Percentiles rank a stretch among this genome's conserved stretches.
These are phyloP conservation scores for Vachellia pachyceras DNA, from an alignment of 306 rosid species.

Conservation along the genomic window DNA sequence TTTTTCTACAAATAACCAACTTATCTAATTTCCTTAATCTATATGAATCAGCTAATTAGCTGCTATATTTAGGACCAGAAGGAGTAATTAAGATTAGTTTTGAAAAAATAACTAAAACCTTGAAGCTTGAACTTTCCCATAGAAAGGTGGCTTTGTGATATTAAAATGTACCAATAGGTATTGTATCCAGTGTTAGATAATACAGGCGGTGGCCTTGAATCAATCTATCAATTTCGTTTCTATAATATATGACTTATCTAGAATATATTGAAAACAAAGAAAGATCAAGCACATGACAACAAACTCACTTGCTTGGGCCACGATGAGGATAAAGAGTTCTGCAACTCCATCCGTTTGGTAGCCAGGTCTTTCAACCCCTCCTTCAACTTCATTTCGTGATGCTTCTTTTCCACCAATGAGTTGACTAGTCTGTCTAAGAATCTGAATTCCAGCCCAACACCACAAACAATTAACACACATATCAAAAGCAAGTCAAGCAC, in stretches of 20 bases:
- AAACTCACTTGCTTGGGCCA: slow-evolving; percentile 85
- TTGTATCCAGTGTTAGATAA: background rate
- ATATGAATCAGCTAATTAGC: too few relatives aligned
- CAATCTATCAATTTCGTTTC: background rate
- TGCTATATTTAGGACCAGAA: too few relatives aligned
- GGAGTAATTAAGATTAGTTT: too few relatives aligned
- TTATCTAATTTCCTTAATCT: too few relatives aligned
- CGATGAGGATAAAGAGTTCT: slow-evolving; percentile 82
- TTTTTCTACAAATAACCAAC: too few relatives aligned
- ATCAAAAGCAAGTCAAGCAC: slow-evolving; percentile 8
- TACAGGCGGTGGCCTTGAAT: background rate
- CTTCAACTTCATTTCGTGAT: slow-evolving; percentile 83
- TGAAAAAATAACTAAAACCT: background rate
- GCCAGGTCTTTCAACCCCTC: slow-evolving; percentile 86
- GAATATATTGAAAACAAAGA: background rate
- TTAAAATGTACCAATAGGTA: background rate
- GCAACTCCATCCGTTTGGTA: slow-evolving; percentile 86
- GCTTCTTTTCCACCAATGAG: slow-evolving; percentile 89
- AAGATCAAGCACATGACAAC: background rate
- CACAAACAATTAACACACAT: slow-evolving; percentile 17
- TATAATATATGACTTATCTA: slow-evolving; percentile 8
- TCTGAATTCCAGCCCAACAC: slow-evolving; percentile 59
- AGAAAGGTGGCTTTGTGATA: background rate
- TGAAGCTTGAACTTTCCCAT: background rate
- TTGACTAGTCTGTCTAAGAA: slow-evolving; percentile 82